Evolutionary conservation across 345 rosid species (phyloP).

Genomic region (Populus alba): DNA sequence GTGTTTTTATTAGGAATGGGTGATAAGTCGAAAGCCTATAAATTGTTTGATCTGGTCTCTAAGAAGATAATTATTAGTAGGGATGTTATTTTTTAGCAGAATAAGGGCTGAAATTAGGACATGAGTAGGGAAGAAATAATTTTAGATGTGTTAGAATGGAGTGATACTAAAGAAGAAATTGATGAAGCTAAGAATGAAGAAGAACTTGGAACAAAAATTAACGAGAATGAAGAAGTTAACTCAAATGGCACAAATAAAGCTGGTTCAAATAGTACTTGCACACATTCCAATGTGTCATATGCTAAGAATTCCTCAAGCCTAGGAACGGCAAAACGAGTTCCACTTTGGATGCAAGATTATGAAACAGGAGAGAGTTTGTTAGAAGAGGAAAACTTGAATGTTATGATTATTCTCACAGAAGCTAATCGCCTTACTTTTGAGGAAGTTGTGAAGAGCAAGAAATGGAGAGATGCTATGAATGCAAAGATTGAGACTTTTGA

Average conservation of each 20-base stretch:
- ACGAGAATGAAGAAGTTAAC: no score
- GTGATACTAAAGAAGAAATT: background rate
- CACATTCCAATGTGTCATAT: no score
- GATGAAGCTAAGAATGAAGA: no score
- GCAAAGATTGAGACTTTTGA: background rate
- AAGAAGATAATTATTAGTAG: background rate
- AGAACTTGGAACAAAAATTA: no score
- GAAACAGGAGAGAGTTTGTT: background rate
- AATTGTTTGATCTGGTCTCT: background rate
- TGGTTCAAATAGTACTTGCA: no score
- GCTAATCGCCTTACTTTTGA: background rate
- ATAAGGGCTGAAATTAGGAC: background rate
- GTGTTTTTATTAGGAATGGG: background rate
- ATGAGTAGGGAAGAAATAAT: no score
- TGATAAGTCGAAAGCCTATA: background rate
- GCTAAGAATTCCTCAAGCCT: no score
- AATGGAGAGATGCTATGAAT: background rate
- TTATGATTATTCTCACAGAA: background rate
- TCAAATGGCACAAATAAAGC: no score
- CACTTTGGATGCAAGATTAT: background rate
- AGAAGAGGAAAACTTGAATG: background rate
- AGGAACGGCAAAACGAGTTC: background rate
- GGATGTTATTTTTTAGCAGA: background rate
- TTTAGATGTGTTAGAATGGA: background rate
- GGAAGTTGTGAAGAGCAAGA: background rate